These are phyloP conservation scores for Trichoderma hamatum DNA, from an alignment of 2,329 filamentous ascomycete genomes.

Conservation along the genomic window DNA sequence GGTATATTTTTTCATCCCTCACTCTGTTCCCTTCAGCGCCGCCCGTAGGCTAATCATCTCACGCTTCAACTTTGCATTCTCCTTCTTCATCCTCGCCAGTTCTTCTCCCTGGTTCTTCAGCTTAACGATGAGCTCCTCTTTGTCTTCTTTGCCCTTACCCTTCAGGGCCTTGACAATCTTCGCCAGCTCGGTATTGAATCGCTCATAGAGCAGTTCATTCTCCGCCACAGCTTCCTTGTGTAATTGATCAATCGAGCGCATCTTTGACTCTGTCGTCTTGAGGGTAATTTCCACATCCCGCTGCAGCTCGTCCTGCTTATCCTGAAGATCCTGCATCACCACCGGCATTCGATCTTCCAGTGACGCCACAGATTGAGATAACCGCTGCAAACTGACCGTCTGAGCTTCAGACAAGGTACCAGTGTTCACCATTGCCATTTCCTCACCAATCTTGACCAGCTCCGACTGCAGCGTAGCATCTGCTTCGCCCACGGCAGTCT, in stretches of 20 bases:
- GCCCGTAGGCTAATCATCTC: constrained; percentile 74
- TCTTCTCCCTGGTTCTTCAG: constrained; percentile 78
- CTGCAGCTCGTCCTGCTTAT: constrained; percentile 65
- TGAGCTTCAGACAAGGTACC: constrained; percentile 36
- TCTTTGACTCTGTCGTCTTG: constrained; percentile 74
- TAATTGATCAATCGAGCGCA: constrained; percentile 80
- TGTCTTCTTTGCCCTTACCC: constrained; percentile 72
- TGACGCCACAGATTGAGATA: constrained; percentile 61
- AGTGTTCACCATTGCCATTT: constrained; percentile 65
- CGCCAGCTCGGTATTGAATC: constrained; percentile 87
- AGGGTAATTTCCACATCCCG: constrained; percentile 73
- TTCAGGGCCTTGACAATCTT: constrained; percentile 78
- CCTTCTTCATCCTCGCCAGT: constrained; percentile 74
- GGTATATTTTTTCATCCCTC: constrained; percentile 33
- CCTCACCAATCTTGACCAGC: constrained; percentile 76
- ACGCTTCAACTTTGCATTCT: constrained; percentile 80
- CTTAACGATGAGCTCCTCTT: constrained; percentile 73
- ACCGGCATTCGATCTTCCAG: constrained; percentile 70
- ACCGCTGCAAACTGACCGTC: constrained; percentile 50
- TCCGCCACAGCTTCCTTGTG: constrained; percentile 87
- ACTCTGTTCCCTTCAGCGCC: constrained; percentile 51
- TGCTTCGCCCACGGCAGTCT: constrained; percentile 70
- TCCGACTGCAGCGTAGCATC: constrained; percentile 74
- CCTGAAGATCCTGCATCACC: constrained; percentile 60
- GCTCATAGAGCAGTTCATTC: constrained; percentile 89